Base-by-base conservation (phyloP, 2,329 filamentous ascomycete species). In the Pezicula rhizophila region DNA sequence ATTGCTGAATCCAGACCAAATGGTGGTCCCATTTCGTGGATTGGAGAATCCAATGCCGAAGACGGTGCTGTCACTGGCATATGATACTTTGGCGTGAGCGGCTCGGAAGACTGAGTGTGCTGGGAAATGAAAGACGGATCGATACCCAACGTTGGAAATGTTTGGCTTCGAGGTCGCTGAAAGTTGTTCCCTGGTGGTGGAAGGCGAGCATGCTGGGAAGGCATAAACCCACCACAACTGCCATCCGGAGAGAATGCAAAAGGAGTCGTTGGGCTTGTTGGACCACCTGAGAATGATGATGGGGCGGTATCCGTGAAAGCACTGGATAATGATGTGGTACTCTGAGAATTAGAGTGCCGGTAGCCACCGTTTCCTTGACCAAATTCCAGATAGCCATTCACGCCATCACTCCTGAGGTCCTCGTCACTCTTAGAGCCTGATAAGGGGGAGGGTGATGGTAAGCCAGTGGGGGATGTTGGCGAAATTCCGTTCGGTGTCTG, bases 101-200 rank as follows among this genome's bases (percentile, higher is more conserved):
- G 69, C 41, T 82, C 79, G n/a, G 73, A 71, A 1, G 71, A 69
- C 42, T 73, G 67, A 5, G 31, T 71, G 61, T 42, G 40, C 23
- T 73, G 71, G 33, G 74, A 72, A 53, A 78, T 72, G 58, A 77
- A 77, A 15, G 60, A 59, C 26, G 78, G 73, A 56, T 83, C 73
- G 40, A 85, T 73, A 42, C 81, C 82, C 38, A 89, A 71, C 40
- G 84, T 82, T 1, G 90, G 89, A 54, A 95, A 90, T 0, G 89
- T 95, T 66, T 95, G 89, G 65, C 88, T 93, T 61, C 89, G 78
- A n/a, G 87, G 88, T 48, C 89, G 78, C 59, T 86, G 84, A 56
- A 84, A 82, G 46, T 73, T 70, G 49, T 51, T 64, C 10, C 54
- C 57, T 45, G 59, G 58, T 35, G 69, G 71, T 47, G 71, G 70